Evolutionary conservation across 345 rosid genomes (phyloP).

Genomic region (Pistacia integerrima): DNA sequence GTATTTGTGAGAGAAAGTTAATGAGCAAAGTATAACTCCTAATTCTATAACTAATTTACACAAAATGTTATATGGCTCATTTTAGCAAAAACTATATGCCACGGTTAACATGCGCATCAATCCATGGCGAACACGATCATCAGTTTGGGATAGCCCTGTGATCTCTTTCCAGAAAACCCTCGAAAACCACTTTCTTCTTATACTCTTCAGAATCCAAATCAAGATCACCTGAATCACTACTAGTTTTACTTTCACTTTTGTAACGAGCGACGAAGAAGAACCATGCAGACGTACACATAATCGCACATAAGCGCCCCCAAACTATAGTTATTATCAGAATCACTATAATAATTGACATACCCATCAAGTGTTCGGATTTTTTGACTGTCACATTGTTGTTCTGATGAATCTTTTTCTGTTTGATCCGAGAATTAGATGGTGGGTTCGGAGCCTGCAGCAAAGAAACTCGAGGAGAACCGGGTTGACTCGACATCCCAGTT

Average conservation of each 20-base stretch:
- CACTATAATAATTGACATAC: constrained; percentile 54
- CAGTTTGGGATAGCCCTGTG: constrained; percentile 28
- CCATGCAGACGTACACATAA: constrained; percentile 67
- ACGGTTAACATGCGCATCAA: not conserved
- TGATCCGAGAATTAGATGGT: not conserved
- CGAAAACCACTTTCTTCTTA: constrained; percentile 67
- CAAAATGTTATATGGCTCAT: constrained; percentile 13
- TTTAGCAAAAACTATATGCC: not conserved
- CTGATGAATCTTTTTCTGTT: not conserved
- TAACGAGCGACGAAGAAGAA: constrained; percentile 51
- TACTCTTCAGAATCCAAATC: constrained; percentile 50
- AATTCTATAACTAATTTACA: constrained; percentile 8
- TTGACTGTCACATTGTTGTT: not conserved
- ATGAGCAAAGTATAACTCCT: no score
- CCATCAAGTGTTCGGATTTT: constrained; percentile 45
- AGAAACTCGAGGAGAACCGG: constrained; percentile 12
- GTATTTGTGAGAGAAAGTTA: no score
- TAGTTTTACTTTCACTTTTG: constrained; percentile 2
- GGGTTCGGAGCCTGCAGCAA: not conserved
- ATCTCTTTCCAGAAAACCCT: constrained; percentile 69
- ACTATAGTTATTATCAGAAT: constrained; percentile 51
- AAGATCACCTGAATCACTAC: constrained; percentile 8
- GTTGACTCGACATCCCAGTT: not conserved
- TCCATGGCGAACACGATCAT: not conserved
- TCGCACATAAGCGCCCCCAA: constrained; percentile 69